These are phyloP conservation scores for Lactarius evosmus DNA, from an alignment of 768 basidiomycete genomes.

Conservation along the genomic window DNA sequence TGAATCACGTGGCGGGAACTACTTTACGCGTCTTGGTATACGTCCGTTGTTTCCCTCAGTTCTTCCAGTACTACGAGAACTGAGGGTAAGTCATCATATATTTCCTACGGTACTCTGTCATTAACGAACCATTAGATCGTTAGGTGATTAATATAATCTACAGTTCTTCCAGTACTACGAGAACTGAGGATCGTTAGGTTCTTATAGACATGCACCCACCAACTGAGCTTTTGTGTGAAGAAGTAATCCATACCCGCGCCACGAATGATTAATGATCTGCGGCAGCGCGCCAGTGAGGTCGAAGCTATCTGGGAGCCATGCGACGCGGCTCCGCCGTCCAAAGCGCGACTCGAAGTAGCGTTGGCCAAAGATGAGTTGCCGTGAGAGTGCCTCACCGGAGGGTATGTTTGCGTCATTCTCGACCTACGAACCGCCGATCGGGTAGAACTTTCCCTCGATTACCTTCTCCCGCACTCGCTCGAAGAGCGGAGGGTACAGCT, in stretches of 20 bases:
- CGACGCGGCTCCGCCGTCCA: slow-evolving; percentile 56
- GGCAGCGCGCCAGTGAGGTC: slow-evolving; percentile 90
- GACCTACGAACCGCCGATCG: slow-evolving; percentile 92
- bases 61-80: too few relatives aligned
- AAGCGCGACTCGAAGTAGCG: slow-evolving; percentile 63
- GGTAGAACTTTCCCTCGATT: slow-evolving; percentile 74
- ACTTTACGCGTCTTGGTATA: too few relatives aligned
- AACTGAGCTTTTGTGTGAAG: slow-evolving; percentile 95
- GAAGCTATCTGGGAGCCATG: slow-evolving; percentile 89
- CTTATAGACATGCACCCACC: slow-evolving; percentile 50
- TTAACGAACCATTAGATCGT: too few relatives aligned
- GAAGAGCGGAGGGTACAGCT: slow-evolving; percentile 83
- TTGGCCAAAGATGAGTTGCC: slow-evolving; percentile 92
- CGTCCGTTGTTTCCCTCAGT: too few relatives aligned
- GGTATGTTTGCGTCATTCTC: slow-evolving; percentile 94
- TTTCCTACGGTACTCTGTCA: too few relatives aligned
- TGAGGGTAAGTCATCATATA: too few relatives aligned
- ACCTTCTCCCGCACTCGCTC: slow-evolving; percentile 76
- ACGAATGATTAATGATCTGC: slow-evolving; percentile 81
- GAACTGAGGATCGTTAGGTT: too few relatives aligned
- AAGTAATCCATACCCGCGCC: slow-evolving; percentile 82
- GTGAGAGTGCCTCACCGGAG: slow-evolving; percentile 87
- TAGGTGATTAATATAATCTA: too few relatives aligned
- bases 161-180: too few relatives aligned
- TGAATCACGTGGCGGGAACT: too few relatives aligned